Percentiles rank a stretch among this genome's conserved stretches.
phyloP scores from a whole-genome alignment of 2,329 filamentous ascomycete species.

The Xylariaceae sp. region DNA sequence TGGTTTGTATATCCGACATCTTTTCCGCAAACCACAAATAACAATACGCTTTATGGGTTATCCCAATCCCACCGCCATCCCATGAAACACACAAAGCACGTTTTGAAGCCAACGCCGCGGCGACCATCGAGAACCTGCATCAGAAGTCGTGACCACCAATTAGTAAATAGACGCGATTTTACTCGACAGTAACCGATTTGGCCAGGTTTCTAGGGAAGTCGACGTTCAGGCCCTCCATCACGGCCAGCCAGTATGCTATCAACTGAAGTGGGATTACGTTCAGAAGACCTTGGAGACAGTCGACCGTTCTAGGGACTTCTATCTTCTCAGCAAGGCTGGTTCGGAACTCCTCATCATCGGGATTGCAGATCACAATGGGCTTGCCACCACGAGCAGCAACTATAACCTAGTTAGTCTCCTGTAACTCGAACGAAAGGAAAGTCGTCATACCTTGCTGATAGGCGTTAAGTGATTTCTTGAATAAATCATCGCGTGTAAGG shows the following conservation, averaged over 20 bases:
- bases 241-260: conserved; percentile 98
- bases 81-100: conserved; percentile 21
- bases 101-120: conserved; percentile 27
- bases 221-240: conserved; percentile 92
- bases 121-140: conserved; percentile 19
- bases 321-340: conserved; percentile 90
- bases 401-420: conserved; percentile 36
- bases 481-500: conserved; percentile 89
- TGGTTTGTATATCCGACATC: conserved; percentile 15
- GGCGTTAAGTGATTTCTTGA: conserved; percentile 98
- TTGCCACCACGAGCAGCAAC: conserved; percentile 94
- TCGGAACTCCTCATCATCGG: conserved; percentile 82
- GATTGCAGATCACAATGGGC: conserved; percentile 98
- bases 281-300: conserved; percentile 90
- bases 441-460: conserved; percentile 80
- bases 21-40: conserved; percentile 20
- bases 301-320: conserved; percentile 92
- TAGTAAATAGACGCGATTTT: conserved; percentile 38
- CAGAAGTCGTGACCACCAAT: conserved; percentile 11
- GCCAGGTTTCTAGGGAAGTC: conserved; percentile 98
- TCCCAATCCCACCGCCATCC: conserved; percentile 23
- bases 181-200: conserved; percentile 99
- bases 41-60: conserved; percentile 24
- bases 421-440: background rate
- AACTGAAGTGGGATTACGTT: conserved; percentile 97